Evolutionary conservation across 768 basidiomycete genomes (phyloP).

Genomic region (Lactarius evosmus): DNA sequence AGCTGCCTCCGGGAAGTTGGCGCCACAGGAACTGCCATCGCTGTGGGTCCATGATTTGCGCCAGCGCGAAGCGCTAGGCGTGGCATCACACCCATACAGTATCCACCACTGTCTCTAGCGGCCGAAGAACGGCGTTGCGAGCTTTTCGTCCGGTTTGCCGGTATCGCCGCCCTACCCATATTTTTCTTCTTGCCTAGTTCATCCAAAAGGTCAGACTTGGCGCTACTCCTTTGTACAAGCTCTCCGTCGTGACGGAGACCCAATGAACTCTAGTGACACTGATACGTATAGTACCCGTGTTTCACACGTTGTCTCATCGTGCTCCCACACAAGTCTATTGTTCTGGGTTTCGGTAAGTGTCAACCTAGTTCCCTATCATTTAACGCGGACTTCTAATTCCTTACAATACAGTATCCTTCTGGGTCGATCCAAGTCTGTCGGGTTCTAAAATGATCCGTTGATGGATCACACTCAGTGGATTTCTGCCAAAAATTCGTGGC

Average conservation of each 20-base stretch:
- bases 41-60: background rate
- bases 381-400: slow-evolving; percentile 1
- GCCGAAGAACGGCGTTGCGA: background rate
- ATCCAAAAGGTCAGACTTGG: background rate
- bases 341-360: background rate
- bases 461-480: background rate
- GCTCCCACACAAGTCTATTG: background rate
- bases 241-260: background rate
- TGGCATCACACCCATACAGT: background rate
- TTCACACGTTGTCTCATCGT: background rate
- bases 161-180: background rate
- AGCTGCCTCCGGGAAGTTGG: background rate
- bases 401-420: background rate
- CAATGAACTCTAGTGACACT: background rate
- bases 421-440: background rate
- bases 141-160: background rate
- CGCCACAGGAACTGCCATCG: background rate
- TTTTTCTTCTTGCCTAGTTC: background rate
- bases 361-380: background rate
- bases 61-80: background rate
- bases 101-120: background rate
- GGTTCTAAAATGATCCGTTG: background rate
- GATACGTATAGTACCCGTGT: background rate
- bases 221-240: background rate
- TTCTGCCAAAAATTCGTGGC: background rate